Evolutionary conservation across 495 filamentous ascomycete species (phyloP).

Genomic region (Lophiotrema nucula): DNA sequence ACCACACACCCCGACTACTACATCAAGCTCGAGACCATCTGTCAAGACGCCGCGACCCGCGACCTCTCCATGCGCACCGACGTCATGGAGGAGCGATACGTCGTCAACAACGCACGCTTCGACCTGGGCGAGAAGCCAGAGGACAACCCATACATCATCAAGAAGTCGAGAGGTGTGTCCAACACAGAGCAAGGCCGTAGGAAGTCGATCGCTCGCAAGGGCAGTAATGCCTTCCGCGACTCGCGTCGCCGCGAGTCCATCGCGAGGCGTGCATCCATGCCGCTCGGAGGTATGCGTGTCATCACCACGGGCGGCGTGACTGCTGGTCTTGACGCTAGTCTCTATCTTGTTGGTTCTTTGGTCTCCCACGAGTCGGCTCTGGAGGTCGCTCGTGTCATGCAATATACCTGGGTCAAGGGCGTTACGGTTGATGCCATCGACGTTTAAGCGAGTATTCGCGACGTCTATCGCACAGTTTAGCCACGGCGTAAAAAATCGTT

Average conservation of each 20-base stretch:
- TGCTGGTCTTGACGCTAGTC: constrained; percentile 71
- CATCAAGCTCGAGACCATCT: constrained; percentile 62
- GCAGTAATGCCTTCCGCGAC: constrained; percentile 67
- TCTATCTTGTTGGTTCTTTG: constrained; percentile 75
- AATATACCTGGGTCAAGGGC: constrained; percentile 71
- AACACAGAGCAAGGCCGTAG: constrained; percentile 41
- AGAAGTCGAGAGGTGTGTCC: constrained; percentile 48
- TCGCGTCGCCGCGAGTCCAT: constrained; percentile 66
- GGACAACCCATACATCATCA: constrained; percentile 70
- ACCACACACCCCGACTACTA: constrained; percentile 48
- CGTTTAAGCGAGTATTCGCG: constrained; percentile 56
- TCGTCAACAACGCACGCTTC: constrained; percentile 78
- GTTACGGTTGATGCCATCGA: constrained; percentile 70
- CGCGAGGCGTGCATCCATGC: constrained; percentile 62
- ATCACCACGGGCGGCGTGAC: constrained; percentile 75
- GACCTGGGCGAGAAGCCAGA: constrained; percentile 69
- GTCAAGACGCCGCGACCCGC: constrained; percentile 60
- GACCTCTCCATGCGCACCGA: constrained; percentile 63
- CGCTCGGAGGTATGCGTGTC: constrained; percentile 67
- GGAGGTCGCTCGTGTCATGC: constrained; percentile 66
- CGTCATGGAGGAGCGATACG: constrained; percentile 73
- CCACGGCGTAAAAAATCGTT: constrained; percentile 10
- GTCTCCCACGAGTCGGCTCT: constrained; percentile 65
- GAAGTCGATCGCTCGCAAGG: constrained; percentile 66
- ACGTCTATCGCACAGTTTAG: constrained; percentile 1